These are phyloP conservation scores for Sequoiadendron giganteum DNA, from an alignment of 75 land plant genomes.

Conservation along the genomic window DNA sequence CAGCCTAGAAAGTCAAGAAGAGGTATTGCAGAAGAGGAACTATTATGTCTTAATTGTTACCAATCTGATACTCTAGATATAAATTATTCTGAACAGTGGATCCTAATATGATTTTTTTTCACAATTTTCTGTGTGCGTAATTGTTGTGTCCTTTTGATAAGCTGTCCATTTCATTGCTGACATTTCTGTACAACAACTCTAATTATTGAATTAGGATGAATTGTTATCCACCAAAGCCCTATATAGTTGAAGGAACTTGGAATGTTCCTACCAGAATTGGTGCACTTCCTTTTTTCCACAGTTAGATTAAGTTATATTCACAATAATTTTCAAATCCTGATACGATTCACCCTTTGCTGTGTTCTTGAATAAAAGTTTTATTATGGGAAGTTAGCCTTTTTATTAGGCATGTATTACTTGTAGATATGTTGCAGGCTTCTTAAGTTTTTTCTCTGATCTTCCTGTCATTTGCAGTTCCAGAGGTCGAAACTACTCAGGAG, in stretches of 20 bases:
- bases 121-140: not conserved
- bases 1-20: conserved; percentile 4
- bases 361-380: not conserved
- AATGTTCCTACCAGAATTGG: not conserved
- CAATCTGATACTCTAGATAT: not conserved
- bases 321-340: not conserved
- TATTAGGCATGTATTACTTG: not conserved
- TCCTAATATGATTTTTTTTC: not conserved
- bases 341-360: not conserved
- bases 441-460: not conserved
- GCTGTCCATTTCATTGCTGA: not conserved
- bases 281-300: not conserved
- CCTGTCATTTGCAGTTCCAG: conserved; percentile 6
- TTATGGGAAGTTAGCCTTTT: not conserved
- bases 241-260: not conserved
- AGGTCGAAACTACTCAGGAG: not conserved
- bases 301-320: not conserved
- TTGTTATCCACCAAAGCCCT: not conserved
- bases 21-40: not conserved
- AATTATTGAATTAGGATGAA: not conserved
- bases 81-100: not conserved
- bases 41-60: not conserved
- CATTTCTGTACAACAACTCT: not conserved
- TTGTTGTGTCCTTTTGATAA: not conserved
- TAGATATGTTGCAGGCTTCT: not conserved